Base-by-base conservation (phyloP, 345 rosid species). In the Rubroshorea leprosula region DNA sequence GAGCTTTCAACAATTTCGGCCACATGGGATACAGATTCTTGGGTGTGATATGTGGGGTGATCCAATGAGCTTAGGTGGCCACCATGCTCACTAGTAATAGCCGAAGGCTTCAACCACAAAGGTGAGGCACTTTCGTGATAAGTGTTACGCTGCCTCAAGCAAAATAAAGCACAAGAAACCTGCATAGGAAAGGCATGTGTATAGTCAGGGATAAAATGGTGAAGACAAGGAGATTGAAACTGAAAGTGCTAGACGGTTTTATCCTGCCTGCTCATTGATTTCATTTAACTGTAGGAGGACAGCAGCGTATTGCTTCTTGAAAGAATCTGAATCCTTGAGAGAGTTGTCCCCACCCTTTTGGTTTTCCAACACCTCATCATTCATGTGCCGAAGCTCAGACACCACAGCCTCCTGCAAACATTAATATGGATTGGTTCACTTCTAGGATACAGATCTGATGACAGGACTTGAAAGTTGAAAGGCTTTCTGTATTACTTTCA, bases 281-380 rank as follows among this genome's bases (percentile, higher is more conserved):
- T 84, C 87, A 26, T 83, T 84, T 61, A 87, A 72, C 80, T 68
- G 85, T 23, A 80, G 69, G 63, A 87, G 73, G 61, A 87, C 79
- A 35, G 95, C 89, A 59, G 91, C 95, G 71, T 87, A 84, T 57
- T 84, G 83, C 76, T 84, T 87, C 79, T 78, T 82, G 65, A 84
- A 84, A 63, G 73, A 64, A 69, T 84, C 89, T 44, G 87, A 82
- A 60, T 78, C 86, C 76, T 80, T 82, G 14, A 78, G 60, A 50
- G 78, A 63, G 58, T 68, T 75, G 62, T 77, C 72, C 41, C 78
- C 82, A 50, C 68, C 80, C 49, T 79, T 82, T 70, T 82, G 85
- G 65, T 72, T 78, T 74, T 80, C 89, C 65, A 76, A 54, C 61
- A 80, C 74, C 66, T 78, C 89, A 46, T 78, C 79, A 65, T 87